Conservation (phyloP, 2,329 filamentous ascomycete species). For the Neopestalotiopsis rosae region DNA sequence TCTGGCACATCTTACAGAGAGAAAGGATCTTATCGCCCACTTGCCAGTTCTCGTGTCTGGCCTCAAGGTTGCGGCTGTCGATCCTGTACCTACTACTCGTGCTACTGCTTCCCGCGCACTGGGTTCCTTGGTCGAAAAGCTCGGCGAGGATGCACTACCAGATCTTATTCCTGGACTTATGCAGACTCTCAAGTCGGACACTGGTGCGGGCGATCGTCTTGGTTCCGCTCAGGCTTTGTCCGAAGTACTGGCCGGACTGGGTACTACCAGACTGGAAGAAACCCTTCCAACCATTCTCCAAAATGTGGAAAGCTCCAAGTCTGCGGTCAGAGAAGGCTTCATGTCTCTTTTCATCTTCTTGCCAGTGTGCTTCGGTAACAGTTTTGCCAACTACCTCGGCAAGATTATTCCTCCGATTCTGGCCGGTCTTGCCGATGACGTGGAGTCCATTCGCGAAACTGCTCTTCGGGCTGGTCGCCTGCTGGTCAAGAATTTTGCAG, state of each 20-base stretch:
- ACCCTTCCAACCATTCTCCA: conserved; percentile 95
- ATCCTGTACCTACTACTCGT: conserved; percentile 94
- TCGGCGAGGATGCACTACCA: conserved; percentile 94
- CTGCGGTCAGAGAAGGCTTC: conserved; percentile 94
- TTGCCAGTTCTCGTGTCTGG: conserved; percentile 91
- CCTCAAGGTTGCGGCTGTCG: conserved; percentile 85
- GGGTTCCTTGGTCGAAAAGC: conserved; percentile 95
- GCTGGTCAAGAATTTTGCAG: conserved; percentile 97
- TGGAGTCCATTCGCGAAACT: conserved; percentile 97
- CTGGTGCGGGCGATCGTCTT: conserved; percentile 91
- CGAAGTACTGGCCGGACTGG: conserved; percentile 93
- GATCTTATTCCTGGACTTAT: conserved; percentile 98
- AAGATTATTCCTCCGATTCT: conserved; percentile 96
- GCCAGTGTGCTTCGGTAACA: conserved; percentile 98
- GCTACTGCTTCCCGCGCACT: conserved; percentile 95
- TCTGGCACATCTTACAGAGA: conserved; percentile 93
- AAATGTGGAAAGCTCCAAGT: conserved; percentile 89
- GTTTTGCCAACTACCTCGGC: conserved; percentile 93
- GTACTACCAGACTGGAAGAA: conserved; percentile 91
- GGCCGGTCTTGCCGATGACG: conserved; percentile 90
- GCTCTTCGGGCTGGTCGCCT: conserved; percentile 90
- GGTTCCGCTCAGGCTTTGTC: conserved; percentile 96
- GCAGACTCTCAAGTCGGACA: conserved; percentile 96
- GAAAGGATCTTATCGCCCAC: conserved; percentile 90
- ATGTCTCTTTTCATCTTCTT: conserved; percentile 99